phyloP scores from a whole-genome alignment of 2,329 filamentous ascomycete species.

The Hymenoscyphus repandus region DNA sequence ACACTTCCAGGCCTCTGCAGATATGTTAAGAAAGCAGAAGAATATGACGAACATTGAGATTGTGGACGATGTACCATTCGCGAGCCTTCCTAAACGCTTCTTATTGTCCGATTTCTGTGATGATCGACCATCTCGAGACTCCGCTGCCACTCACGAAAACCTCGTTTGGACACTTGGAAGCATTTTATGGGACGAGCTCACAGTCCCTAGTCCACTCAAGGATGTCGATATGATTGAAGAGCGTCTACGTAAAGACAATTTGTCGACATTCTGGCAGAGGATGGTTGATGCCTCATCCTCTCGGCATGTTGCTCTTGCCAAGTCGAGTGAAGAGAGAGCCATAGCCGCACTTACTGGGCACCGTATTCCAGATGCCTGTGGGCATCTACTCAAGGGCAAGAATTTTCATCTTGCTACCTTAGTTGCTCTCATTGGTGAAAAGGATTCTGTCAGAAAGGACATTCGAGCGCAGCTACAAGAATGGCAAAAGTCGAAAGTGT shows the following conservation, averaged over 20 bases:
- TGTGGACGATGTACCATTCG: slow-evolving; percentile 55
- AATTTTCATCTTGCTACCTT: slow-evolving; percentile 83
- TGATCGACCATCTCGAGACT: slow-evolving; percentile 34
- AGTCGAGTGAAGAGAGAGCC: slow-evolving; percentile 74
- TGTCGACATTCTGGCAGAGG: slow-evolving; percentile 63
- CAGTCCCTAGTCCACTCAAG: slow-evolving; percentile 38
- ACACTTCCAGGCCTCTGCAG: slow-evolving; percentile 45
- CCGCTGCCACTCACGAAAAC: slow-evolving; percentile 57
- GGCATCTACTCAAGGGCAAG: slow-evolving; percentile 66
- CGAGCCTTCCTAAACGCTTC: slow-evolving; percentile 41
- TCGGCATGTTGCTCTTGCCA: slow-evolving; percentile 51
- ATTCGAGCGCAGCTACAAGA: slow-evolving; percentile 75
- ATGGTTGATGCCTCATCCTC: slow-evolving; percentile 58
- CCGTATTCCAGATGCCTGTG: slow-evolving; percentile 77
- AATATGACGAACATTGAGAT: slow-evolving; percentile 48
- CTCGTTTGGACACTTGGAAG: slow-evolving; percentile 81
- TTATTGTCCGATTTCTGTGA: slow-evolving; percentile 46
- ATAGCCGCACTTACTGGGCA: slow-evolving; percentile 74
- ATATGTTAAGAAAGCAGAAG: slow-evolving; percentile 51
- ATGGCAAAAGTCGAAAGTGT: slow-evolving; percentile 77
- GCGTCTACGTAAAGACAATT: slow-evolving; percentile 50
- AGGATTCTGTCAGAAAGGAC: slow-evolving; percentile 62
- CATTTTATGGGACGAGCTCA: slow-evolving; percentile 75
- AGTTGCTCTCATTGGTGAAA: slow-evolving; percentile 74
- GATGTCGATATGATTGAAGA: slow-evolving; percentile 33